Conservation (phyloP, 2,329 filamentous ascomycete species). For the Triangularia verruculosa region DNA sequence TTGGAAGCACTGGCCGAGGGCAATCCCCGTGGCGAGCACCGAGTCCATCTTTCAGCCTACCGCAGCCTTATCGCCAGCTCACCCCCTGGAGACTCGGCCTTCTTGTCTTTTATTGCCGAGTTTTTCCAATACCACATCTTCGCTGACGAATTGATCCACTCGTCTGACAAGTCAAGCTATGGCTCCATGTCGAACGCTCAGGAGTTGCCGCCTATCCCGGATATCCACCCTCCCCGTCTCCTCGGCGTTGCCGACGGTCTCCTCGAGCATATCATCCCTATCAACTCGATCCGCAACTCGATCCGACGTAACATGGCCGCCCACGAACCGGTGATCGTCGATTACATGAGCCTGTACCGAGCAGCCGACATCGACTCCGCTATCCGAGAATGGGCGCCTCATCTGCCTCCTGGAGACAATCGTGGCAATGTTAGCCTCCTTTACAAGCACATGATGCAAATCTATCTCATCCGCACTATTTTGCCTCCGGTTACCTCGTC, state of each 20-base stretch:
- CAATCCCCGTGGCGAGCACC: slow-evolving; percentile 63
- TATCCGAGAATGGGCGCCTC: slow-evolving; percentile 71
- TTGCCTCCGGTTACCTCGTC: slow-evolving; percentile 46
- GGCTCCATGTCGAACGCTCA: slow-evolving; percentile 41
- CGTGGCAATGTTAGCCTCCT: slow-evolving; percentile 55
- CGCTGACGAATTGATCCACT: slow-evolving; percentile 59
- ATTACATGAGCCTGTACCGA: slow-evolving; percentile 68
- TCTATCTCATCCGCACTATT: slow-evolving; percentile 61
- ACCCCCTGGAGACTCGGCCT: slow-evolving; percentile 62
- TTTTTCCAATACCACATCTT: slow-evolving; percentile 83
- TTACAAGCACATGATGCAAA: slow-evolving; percentile 65
- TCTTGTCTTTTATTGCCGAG: slow-evolving; percentile 62
- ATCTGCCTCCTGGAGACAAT: slow-evolving; percentile 55
- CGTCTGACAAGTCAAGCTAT: slow-evolving; percentile 36
- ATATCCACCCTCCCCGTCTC: slow-evolving; percentile 54
- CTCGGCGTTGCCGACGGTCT: slow-evolving; percentile 80
- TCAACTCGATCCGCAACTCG: slow-evolving; percentile 71
- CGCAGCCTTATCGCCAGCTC: slow-evolving; percentile 64
- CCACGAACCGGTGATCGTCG: slow-evolving; percentile 64
- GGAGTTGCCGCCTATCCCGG: slow-evolving; percentile 41
- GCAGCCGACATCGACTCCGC: slow-evolving; percentile 73
- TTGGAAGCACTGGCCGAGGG: slow-evolving; percentile 58
- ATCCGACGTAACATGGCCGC: slow-evolving; percentile 66
- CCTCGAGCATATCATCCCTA: slow-evolving; percentile 74
- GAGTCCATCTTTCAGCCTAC: slow-evolving; percentile 75